These are phyloP conservation scores for Davidsoniella australis DNA, from an alignment of 2,329 filamentous ascomycete species.

Conservation along the genomic window DNA sequence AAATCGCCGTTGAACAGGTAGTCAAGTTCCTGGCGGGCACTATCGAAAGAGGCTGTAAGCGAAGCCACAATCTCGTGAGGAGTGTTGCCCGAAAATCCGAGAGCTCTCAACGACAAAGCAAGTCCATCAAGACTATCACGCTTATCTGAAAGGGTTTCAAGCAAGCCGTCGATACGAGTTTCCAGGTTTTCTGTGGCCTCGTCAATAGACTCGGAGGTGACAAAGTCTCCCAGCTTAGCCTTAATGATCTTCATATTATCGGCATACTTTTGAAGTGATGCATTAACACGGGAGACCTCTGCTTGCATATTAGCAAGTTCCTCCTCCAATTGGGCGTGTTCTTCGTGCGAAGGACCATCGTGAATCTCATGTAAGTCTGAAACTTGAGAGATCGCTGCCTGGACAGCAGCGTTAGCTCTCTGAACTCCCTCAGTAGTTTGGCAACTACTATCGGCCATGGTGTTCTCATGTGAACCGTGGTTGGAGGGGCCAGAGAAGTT, in stretches of 20 bases:
- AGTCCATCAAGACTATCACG: conserved; percentile 26
- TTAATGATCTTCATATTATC: conserved; percentile 23
- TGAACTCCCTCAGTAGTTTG: conserved; percentile 1
- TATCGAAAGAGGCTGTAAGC: conserved; percentile 33
- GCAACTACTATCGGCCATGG: neutral
- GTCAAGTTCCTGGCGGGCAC: conserved; percentile 43
- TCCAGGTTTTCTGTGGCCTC: no score
- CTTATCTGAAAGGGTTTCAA: no score
- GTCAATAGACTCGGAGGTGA: neutral
- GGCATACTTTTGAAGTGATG: conserved; percentile 33
- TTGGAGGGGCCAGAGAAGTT: neutral
- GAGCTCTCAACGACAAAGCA: conserved; percentile 25
- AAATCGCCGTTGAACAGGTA: conserved; percentile 43
- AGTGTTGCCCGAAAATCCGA: conserved; percentile 35
- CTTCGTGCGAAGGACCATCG: no score
- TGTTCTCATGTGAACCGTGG: neutral
- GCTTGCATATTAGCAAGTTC: conserved; percentile 21
- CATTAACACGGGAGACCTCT: conserved; percentile 30
- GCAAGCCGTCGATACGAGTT: no score
- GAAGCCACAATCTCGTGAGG: conserved; percentile 31
- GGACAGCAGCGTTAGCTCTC: conserved; percentile 4
- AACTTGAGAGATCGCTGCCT: conserved; percentile 1
- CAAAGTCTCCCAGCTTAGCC: conserved; percentile 19
- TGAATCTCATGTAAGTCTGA: no score
- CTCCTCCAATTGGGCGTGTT: neutral